Evolutionary conservation across 2,329 filamentous ascomycete genomes (phyloP), one percentile per base, ranked within the genome.

Genomic region (Colletotrichum sp.): DNA sequence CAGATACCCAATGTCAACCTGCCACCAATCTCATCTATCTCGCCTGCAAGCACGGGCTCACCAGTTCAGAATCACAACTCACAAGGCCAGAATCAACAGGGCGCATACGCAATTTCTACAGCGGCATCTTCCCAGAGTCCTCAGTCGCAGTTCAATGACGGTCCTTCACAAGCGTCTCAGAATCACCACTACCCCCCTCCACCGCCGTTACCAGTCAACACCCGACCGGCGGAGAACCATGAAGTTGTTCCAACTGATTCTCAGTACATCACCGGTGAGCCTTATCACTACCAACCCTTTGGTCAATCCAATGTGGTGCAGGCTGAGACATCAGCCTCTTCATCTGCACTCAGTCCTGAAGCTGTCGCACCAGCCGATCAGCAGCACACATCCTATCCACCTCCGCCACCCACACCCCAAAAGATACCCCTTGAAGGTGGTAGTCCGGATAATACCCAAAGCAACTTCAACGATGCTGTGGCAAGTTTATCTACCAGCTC

Each of bases 361-460:
- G 28, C 16, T 26, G 36, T 8, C 15, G 18, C 24, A 21, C 21
- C 64, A 24, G 10, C 39, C 5, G 26, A 52, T 44, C 6, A 2
- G 3, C 39, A 52, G 6, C 64, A 63, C 0, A 34, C 15, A 13
- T 18, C 12, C 9, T 63, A 36, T 34, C 62, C 34, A n/a, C 62
- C 21, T 24, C 62, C 34, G 10, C 59, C 59, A 63, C 59, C 59
- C 18, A 12, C 8, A 8, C 28, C n/a, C 16, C 30, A 16, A 18
- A 32, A 34, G 5, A 36, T 16, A 9, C 8, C 15, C 32, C n/a
- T 24, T 13, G 65, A n/a, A n/a, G n/a, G 16, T 16, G 36, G 8
- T 5, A 3, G 26, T n/a, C 5, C 7, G 15, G n/a, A 30, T 16
- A 16, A 36, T 16, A 0, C 0, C 8, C 36, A 9, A 39, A 39